phyloP scores from a whole-genome alignment of 805 yeast genomes.

The Wickerhamiella azyma region DNA sequence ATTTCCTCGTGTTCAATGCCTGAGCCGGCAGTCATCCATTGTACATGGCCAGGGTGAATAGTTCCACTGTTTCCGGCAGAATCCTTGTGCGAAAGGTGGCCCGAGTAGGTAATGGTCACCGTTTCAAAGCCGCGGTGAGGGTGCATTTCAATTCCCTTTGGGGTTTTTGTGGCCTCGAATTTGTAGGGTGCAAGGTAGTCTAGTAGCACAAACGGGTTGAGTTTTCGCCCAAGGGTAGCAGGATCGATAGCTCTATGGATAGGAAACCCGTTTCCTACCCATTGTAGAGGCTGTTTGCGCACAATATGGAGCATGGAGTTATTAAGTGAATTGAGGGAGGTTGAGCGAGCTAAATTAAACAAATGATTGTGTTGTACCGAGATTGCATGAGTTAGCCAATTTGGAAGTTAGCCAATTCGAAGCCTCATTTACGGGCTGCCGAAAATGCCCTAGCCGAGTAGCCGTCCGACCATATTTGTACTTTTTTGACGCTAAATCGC shows the following conservation, averaged over 20 bases:
- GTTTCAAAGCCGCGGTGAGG: slow-evolving; percentile 77
- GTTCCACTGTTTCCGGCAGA: slow-evolving; percentile 74
- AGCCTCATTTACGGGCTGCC: too few species aligned
- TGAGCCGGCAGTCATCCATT: slow-evolving; percentile 85
- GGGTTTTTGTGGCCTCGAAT: slow-evolving; percentile 5
- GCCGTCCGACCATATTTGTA: too few species aligned
- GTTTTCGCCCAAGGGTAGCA: slow-evolving; percentile 1
- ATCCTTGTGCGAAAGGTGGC: slow-evolving; percentile 66
- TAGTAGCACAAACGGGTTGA: slow-evolving; percentile 10
- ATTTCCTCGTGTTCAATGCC: slow-evolving; percentile 79
- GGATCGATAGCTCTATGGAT: slow-evolving; percentile 5
- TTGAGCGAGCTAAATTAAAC: too few species aligned
- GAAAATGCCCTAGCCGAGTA: too few species aligned
- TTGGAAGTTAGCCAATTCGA: too few species aligned
- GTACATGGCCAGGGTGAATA: slow-evolving; percentile 65
- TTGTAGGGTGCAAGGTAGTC: slow-evolving; percentile 9
- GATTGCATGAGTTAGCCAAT: too few species aligned
- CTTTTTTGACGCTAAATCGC: too few species aligned
- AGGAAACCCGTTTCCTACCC: slow-evolving; percentile 11
- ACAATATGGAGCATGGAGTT: background rate
- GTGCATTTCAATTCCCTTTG: slow-evolving; percentile 27
- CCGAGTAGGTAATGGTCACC: slow-evolving; percentile 48
- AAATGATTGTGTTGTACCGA: too few species aligned
- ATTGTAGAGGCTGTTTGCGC: background rate
- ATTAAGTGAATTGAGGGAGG: too few species aligned